phyloP scores from a whole-genome alignment of 2,329 filamentous ascomycete genomes.

The Pyrenophora seminiperda region DNA sequence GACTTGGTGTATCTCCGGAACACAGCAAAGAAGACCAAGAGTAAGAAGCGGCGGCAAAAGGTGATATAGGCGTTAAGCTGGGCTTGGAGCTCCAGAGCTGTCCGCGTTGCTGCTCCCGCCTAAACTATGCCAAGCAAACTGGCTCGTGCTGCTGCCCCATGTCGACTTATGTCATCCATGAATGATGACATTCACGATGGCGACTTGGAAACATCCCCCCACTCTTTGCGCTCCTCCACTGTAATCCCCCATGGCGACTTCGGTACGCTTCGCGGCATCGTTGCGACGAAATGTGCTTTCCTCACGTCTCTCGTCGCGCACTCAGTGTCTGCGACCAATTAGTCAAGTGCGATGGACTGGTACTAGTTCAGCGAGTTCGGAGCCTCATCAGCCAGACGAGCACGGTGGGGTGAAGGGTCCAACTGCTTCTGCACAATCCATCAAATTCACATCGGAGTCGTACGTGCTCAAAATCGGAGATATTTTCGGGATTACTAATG shows the following conservation, averaged over 20 bases:
- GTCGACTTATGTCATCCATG: constrained; percentile 34
- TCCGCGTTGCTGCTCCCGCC: constrained; percentile 48
- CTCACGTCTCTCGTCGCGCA: constrained; percentile 28
- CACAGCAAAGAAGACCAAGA: constrained; percentile 7
- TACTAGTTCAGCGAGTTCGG: constrained; percentile 48
- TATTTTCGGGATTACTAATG: constrained; percentile 1
- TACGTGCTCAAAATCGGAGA: constrained; percentile 45
- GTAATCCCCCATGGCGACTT: constrained; percentile 42
- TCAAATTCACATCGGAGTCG: constrained; percentile 83
- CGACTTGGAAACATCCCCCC: constrained; percentile 22
- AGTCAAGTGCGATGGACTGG: constrained; percentile 46
- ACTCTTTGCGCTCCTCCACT: constrained; percentile 24
- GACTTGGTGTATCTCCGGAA: not conserved
- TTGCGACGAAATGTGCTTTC: constrained; percentile 41
- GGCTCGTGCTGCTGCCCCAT: constrained; percentile 38
- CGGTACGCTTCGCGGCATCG: constrained; percentile 40
- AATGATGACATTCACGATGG: constrained; percentile 23
- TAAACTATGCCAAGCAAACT: constrained; percentile 38
- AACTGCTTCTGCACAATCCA: constrained; percentile 49
- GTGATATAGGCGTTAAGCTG: constrained; percentile 28
- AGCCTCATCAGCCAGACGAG: constrained; percentile 48
- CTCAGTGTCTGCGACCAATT: constrained; percentile 32
- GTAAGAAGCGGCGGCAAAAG: constrained; percentile 16
- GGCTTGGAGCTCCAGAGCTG: constrained; percentile 45
- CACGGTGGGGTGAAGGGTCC: constrained; percentile 42